A percentile compares a stretch with the other conserved stretches of the same genome.
phyloP scores from a whole-genome alignment of 805 yeast genomes.

The Teunomyces tritomae region DNA sequence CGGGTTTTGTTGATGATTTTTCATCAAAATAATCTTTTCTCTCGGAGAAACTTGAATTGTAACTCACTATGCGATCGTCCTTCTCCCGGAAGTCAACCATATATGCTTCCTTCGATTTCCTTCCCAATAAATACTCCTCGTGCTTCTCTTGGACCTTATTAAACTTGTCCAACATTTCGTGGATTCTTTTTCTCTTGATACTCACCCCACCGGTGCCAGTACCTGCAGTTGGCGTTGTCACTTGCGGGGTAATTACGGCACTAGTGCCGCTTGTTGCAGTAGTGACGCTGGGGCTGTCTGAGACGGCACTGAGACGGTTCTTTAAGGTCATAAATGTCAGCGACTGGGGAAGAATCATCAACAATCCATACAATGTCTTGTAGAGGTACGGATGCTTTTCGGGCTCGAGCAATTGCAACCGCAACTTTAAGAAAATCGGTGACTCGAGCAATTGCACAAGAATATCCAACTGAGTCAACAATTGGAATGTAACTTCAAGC shows the following conservation, averaged over 20 bases:
- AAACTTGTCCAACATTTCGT: constrained; percentile 42
- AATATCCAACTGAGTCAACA: constrained; percentile 83
- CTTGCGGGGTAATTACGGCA: constrained; percentile 14
- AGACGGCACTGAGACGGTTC: constrained; percentile 66
- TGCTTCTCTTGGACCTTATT: constrained; percentile 36
- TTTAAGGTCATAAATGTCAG: constrained; percentile 81
- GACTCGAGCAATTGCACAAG: constrained; percentile 88
- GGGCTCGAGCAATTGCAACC: constrained; percentile 88
- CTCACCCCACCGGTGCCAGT: constrained; percentile 17
- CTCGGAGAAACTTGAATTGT: constrained; percentile 9
- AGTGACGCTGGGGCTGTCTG: constrained; percentile 28
- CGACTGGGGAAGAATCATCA: constrained; percentile 94
- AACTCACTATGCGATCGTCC: constrained; percentile 9
- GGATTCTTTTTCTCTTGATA: constrained; percentile 35
- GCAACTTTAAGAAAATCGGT: constrained; percentile 83
- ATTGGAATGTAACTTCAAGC: constrained; percentile 73
- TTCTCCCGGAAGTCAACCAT: constrained; percentile 1
- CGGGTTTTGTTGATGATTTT: neutral
- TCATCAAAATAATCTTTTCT: constrained; percentile 11
- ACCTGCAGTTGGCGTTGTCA: constrained; percentile 16
- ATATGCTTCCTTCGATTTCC: constrained; percentile 8
- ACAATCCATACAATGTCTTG: constrained; percentile 84
- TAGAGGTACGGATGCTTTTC: constrained; percentile 75
- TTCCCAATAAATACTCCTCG: constrained; percentile 14
- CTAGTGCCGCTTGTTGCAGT: constrained; percentile 11